phyloP scores from a whole-genome alignment of 768 basidiomycete species.

The Tricholoma matsutake region DNA sequence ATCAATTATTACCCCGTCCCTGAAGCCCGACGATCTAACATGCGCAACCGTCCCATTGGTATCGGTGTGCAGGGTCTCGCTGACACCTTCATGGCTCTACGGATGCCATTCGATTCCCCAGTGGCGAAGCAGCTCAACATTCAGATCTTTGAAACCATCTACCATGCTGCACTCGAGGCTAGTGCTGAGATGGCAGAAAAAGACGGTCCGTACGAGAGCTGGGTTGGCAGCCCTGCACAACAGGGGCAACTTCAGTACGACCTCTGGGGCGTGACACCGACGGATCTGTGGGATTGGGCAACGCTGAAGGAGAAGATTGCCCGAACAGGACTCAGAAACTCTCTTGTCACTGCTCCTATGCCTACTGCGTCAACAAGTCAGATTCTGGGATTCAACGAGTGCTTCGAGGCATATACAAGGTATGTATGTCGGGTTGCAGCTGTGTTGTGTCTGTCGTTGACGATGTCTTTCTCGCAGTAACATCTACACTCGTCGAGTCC shows the following conservation, averaged over 20 bases:
- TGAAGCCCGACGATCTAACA: conserved; percentile 90
- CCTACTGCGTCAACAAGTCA: conserved; percentile 98
- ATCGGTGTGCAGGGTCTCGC: conserved; percentile 97
- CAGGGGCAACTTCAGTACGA: conserved; percentile 91
- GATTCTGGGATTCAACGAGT: conserved; percentile 97
- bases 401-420: conserved; percentile 98
- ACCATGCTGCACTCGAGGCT: conserved; percentile 90
- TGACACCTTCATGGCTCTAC: conserved; percentile 96
- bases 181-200: conserved; percentile 80
- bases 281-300: conserved; percentile 92
- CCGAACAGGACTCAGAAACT: conserved; percentile 81
- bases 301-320: conserved; percentile 84
- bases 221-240: conserved; percentile 86
- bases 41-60: conserved; percentile 96
- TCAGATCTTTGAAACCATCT: conserved; percentile 99
- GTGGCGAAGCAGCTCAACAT: conserved; percentile 87
- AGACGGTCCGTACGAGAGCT: conserved; percentile 86
- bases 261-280: conserved; percentile 90
- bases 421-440: conserved; percentile 26
- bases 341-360: conserved; percentile 93
- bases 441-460: conserved; percentile 11
- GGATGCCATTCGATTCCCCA: conserved; percentile 91
- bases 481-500: conserved; percentile 97
- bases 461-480: conserved; percentile 53
- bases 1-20: conserved; percentile 94